A percentile compares a stretch with the other conserved stretches of the same genome.
Conservation (phyloP, 345 rosid species). For the Dipteronia sinensis region DNA sequence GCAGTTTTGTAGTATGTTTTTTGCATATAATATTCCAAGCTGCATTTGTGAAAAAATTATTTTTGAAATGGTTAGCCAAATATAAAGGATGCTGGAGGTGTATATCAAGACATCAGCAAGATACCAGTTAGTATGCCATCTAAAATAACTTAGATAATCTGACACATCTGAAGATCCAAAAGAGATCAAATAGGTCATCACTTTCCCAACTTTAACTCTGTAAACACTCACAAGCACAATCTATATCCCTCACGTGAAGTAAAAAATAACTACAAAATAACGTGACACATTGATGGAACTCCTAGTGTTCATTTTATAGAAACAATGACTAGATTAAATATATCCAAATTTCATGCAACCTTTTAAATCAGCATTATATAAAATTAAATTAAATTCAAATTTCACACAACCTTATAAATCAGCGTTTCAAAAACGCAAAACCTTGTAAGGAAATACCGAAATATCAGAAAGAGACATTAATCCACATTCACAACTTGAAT, state of each 20-base stretch:
- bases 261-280: neutral
- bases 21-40: conserved; percentile 83
- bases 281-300: neutral
- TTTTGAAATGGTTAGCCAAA: conserved; percentile 14
- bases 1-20: conserved; percentile 93
- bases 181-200: too few relatives aligned
- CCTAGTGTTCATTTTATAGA: neutral
- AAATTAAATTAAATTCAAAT: too few relatives aligned
- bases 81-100: neutral
- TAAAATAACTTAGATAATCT: too few relatives aligned
- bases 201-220: too few relatives aligned
- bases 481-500: neutral
- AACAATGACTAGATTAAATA: neutral
- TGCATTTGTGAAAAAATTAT: conserved; percentile 36
- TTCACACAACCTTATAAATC: neutral
- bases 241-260: too few relatives aligned
- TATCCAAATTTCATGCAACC: too few relatives aligned
- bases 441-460: neutral
- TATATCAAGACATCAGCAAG: neutral
- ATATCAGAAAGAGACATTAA: too few relatives aligned
- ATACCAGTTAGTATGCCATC: neutral
- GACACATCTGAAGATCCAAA: too few relatives aligned
- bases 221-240: too few relatives aligned
- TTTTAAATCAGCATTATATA: too few relatives aligned
- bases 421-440: too few relatives aligned